Conservation (phyloP, 2,329 filamentous ascomycete species). For the Dactylellina drechsleri region DNA sequence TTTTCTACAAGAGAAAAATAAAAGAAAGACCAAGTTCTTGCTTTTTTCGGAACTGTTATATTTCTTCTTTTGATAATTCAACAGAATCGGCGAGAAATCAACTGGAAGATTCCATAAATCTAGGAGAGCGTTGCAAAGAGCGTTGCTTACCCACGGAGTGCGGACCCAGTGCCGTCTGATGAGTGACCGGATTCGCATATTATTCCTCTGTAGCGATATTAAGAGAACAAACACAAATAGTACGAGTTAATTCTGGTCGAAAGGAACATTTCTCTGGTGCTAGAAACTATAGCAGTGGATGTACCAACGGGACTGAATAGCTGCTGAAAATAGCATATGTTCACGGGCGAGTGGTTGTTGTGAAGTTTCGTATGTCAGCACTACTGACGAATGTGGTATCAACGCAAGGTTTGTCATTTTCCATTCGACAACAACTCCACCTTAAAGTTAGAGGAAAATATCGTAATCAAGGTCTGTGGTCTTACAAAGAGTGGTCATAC, state of each 20-base stretch:
- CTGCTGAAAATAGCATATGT: conserved; percentile 53
- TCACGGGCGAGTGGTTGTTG: conserved; percentile 32
- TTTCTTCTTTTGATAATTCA: not conserved
- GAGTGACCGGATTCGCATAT: conserved; percentile 18
- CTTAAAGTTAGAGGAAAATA: conserved; percentile 41
- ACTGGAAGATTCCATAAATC: not conserved
- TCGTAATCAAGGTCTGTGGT: conserved; percentile 45
- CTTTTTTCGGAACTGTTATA: conserved; percentile 11
- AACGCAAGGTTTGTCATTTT: conserved; percentile 48
- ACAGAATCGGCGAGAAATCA: no score
- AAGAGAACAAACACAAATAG: conserved; percentile 49
- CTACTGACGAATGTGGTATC: conserved; percentile 50
- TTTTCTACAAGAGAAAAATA: conserved; percentile 1
- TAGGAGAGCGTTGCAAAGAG: conserved; percentile 4
- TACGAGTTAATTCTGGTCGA: conserved; percentile 18
- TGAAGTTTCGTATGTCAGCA: conserved; percentile 54
- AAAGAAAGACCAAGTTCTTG: conserved; percentile 6
- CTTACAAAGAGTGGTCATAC: conserved; percentile 41
- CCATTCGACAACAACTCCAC: conserved; percentile 50
- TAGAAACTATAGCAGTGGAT: conserved; percentile 26
- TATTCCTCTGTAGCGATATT: conserved; percentile 18
- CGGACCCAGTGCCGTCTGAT: conserved; percentile 8
- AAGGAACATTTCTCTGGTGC: conserved; percentile 31
- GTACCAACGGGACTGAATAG: conserved; percentile 29
- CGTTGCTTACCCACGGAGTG: conserved; percentile 30